Percentiles rank a stretch among this genome's conserved stretches.
These are phyloP conservation scores for Aspergillus arachidicola DNA, from an alignment of 2,329 filamentous ascomycete species.

Conservation along the genomic window DNA sequence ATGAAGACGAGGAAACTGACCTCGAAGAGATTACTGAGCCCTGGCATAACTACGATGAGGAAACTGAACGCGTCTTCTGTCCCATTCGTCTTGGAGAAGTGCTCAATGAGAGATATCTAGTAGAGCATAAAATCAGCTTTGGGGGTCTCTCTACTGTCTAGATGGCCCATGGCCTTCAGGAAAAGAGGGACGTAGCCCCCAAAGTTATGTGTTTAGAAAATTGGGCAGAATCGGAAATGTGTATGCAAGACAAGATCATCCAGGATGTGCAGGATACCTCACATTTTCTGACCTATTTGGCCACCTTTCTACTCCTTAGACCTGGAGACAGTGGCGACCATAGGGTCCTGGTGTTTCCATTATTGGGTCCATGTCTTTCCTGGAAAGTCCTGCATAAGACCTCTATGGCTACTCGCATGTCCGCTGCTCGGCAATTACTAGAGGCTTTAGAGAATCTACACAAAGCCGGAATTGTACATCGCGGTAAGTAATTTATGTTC, in stretches of 20 bases:
- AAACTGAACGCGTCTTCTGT: conserved; percentile 20
- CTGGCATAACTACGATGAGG: conserved; percentile 21
- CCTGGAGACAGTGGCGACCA: conserved; percentile 15
- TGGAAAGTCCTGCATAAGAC: conserved; percentile 9
- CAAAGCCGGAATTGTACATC: conserved; percentile 30
- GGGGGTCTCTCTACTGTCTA: conserved; percentile 29
- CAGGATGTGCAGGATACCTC: conserved; percentile 20
- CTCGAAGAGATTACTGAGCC: conserved; percentile 22
- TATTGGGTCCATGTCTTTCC: conserved; percentile 24
- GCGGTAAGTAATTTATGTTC: conserved; percentile 20
- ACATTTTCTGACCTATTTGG: conserved; percentile 22
- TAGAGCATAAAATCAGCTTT: conserved; percentile 30
- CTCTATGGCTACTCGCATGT: conserved; percentile 29
- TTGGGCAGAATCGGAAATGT: conserved; percentile 21
- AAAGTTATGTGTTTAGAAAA: conserved; percentile 24
- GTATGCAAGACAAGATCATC: conserved; percentile 26
- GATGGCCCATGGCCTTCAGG: conserved; percentile 27
- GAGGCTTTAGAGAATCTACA: conserved; percentile 28
- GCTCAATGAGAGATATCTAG: conserved; percentile 25
- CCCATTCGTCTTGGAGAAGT: conserved; percentile 23
- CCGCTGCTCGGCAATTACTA: conserved; percentile 31
- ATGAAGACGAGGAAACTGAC: conserved; percentile 2
- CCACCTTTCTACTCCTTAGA: conserved; percentile 21
- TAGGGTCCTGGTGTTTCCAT: conserved; percentile 26
- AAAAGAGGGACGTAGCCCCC: conserved; percentile 26